These are phyloP conservation scores for Fusarium torulosum DNA, from an alignment of 2,329 filamentous ascomycete species.

Conservation along the genomic window DNA sequence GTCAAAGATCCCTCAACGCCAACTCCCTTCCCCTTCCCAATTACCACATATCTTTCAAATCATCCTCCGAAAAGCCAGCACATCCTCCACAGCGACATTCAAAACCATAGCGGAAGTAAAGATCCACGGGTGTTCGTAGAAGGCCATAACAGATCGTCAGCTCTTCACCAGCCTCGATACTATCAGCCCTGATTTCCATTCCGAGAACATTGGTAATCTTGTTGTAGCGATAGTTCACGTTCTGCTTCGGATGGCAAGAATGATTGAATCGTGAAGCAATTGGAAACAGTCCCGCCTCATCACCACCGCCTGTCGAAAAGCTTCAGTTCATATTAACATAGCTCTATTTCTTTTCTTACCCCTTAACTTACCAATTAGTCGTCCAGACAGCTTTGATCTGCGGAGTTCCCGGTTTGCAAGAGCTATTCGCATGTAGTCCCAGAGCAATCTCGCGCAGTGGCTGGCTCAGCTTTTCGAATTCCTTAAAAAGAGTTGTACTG, in stretches of 20 bases:
- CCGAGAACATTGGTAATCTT: constrained; percentile 52
- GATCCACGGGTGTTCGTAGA: constrained; percentile 49
- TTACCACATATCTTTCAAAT: constrained; percentile 32
- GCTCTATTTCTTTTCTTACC: not conserved
- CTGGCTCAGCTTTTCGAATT: constrained; percentile 53
- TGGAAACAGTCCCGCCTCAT: constrained; percentile 60
- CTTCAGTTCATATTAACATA: constrained; percentile 3
- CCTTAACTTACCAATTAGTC: constrained; percentile 61
- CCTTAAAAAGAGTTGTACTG: constrained; percentile 47
- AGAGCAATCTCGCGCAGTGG: constrained; percentile 52
- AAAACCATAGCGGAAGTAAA: constrained; percentile 65
- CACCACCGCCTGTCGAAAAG: constrained; percentile 48
- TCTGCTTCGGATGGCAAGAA: constrained; percentile 60
- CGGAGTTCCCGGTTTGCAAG: constrained; percentile 47
- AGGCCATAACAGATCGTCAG: constrained; percentile 64
- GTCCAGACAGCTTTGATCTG: constrained; percentile 56
- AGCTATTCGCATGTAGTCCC: constrained; percentile 55
- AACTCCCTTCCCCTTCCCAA: not conserved
- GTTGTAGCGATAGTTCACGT: constrained; percentile 61
- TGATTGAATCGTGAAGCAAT: constrained; percentile 71
- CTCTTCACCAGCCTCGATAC: constrained; percentile 60
- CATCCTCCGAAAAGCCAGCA: constrained; percentile 39
- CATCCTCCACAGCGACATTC: constrained; percentile 65
- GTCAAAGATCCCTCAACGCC: not conserved
- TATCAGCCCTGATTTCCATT: constrained; percentile 54